Evolutionary conservation across 345 rosid genomes (phyloP).

Genomic region (Linum lewisii): DNA sequence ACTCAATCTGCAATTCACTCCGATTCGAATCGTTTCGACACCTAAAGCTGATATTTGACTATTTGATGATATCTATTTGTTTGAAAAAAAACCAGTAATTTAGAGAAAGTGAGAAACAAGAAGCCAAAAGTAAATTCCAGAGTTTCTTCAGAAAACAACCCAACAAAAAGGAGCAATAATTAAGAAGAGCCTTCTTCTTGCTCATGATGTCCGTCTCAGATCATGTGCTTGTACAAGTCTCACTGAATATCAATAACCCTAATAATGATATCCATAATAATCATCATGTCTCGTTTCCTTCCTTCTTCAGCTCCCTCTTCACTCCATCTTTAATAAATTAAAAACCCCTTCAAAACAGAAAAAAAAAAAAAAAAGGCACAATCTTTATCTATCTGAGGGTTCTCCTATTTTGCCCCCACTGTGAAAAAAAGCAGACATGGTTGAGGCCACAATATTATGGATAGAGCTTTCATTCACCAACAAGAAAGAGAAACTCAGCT

Average conservation of each 20-base stretch:
- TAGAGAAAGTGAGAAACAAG: too few species aligned
- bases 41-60: too few species aligned
- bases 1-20: too few species aligned
- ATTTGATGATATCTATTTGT: too few species aligned
- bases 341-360: not conserved
- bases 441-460: conserved; percentile 27
- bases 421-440: conserved; percentile 21
- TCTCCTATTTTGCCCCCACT: conserved; percentile 20
- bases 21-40: too few species aligned
- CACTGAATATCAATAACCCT: conserved; percentile 28
- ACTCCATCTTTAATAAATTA: not conserved
- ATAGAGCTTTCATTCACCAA: conserved; percentile 37
- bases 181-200: conserved; percentile 16
- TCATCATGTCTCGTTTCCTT: not conserved
- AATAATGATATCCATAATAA: not conserved
- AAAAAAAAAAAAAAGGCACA: not conserved
- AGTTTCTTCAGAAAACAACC: too few species aligned
- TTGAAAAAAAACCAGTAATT: too few species aligned
- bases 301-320: not conserved
- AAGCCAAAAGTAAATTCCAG: too few species aligned
- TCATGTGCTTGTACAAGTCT: conserved; percentile 36
- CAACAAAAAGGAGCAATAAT: not conserved
- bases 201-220: conserved; percentile 11
- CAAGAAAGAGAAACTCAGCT: conserved; percentile 28
- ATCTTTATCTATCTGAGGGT: not conserved